A percentile compares a stretch with the other conserved stretches of the same genome.
phyloP scores from a whole-genome alignment of 2,329 filamentous ascomycete species.

The Sporothrix schenckii region DNA sequence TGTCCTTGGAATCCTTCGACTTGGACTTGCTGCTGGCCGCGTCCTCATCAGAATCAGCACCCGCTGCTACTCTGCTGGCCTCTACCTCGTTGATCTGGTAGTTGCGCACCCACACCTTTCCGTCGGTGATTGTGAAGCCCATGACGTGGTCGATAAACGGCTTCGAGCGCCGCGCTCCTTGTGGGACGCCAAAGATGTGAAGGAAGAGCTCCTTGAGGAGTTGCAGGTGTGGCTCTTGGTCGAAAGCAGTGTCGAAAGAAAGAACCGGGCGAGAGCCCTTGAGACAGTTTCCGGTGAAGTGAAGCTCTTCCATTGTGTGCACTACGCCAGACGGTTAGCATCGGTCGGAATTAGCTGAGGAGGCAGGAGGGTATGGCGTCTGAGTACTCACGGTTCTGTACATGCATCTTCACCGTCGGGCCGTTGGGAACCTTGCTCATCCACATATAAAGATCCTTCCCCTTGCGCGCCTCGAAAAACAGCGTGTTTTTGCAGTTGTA shows the following conservation, averaged over 20 bases:
- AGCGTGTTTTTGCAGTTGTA: constrained; percentile 89
- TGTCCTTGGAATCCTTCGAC: constrained; percentile 63
- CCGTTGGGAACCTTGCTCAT: constrained; percentile 88
- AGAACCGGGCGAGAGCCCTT: constrained; percentile 90
- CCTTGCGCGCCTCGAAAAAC: constrained; percentile 94
- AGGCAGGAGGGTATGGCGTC: neutral
- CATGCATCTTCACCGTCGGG: constrained; percentile 63
- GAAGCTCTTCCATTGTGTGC: constrained; percentile 95
- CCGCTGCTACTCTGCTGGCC: constrained; percentile 52
- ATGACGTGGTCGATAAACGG: constrained; percentile 96
- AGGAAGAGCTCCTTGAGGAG: constrained; percentile 88
- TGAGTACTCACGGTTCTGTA: constrained; percentile 67
- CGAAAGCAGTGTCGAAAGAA: constrained; percentile 88
- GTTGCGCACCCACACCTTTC: constrained; percentile 93
- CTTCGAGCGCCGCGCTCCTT: constrained; percentile 84
- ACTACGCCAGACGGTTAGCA: constrained; percentile 50
- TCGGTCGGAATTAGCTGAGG: neutral
- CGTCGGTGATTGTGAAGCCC: constrained; percentile 85
- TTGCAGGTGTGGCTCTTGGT: constrained; percentile 74
- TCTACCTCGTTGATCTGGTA: constrained; percentile 92
- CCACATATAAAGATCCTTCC: constrained; percentile 93
- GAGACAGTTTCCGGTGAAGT: constrained; percentile 95
- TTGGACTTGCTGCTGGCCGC: constrained; percentile 40
- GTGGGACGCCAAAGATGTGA: constrained; percentile 90
- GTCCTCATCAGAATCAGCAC: constrained; percentile 15